Base-by-base conservation (phyloP, 768 basidiomycete species). In the Trametes cingulata region DNA sequence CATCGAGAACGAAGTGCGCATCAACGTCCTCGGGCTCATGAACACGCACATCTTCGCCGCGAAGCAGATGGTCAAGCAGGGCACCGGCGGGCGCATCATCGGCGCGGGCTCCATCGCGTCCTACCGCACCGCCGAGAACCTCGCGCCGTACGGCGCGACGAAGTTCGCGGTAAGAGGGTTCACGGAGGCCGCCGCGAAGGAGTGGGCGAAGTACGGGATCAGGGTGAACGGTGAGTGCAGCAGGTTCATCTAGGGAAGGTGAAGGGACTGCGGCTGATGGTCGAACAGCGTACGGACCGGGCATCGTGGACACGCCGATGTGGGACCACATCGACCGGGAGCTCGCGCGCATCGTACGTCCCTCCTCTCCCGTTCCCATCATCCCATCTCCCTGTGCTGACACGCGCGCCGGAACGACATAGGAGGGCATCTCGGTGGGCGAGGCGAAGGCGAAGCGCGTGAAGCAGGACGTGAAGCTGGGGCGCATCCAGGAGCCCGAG, bases 111-210 rank as follows among this genome's bases (percentile, higher is more conserved):
- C 71, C 8, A 72, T 72, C 47, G 71, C 71, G 6, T 72, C 71
- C 17, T 72, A 70, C 62, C 69, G 71, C 42, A 72, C 71, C 13
- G 69, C 69, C 6, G 71, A 68, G 53, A 70, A 71, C 62, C 69
- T 72, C 19, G 69, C 62, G 4, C 71, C 71, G 5, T 74, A 74
- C 58, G 68, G 70, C 29, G 71, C 69, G 25, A 72, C 71, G 19
- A 74, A 74, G 59, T 74, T 74, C 60, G 73, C 73, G 0, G 71
- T 73, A 0, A 65, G 72, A 17, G 73, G 72, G 8, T 71, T 74
- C 61, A 74, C 72, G 2, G 70, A 74, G 51, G 72, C 67, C 3
- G 65, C 72, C 2, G 73, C 73, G 40, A 69, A 68, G 48, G 73
- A 74, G 64, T 74, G 67, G 68, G 73, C 70, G 6, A 52, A 69